Evolutionary conservation across 371 early-diverging fungal species (phyloP).

Genomic region (Blakeslea trispora): DNA sequence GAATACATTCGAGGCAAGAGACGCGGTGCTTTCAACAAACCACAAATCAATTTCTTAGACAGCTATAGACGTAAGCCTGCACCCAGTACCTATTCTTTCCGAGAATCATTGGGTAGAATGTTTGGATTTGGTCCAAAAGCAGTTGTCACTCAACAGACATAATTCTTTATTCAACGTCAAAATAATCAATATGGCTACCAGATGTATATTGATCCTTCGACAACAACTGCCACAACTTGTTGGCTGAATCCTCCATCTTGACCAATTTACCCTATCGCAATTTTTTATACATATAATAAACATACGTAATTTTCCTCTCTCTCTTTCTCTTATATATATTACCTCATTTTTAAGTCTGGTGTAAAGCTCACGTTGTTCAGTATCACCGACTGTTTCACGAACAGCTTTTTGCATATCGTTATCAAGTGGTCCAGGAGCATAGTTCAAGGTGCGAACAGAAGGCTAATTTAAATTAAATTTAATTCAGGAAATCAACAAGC

Average conservation of each 20-base stretch:
- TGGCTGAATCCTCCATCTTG: conserved; percentile 69
- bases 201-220: conserved; percentile 60
- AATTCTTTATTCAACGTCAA: conserved; percentile 47
- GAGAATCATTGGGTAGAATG: conserved; percentile 21
- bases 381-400: conserved; percentile 73
- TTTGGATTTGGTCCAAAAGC: conserved; percentile 22
- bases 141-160: conserved; percentile 19
- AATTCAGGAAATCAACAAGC: background rate
- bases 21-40: conserved; percentile 82
- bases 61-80: conserved; percentile 33
- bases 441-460: conserved; percentile 67
- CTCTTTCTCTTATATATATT: conserved; percentile 7
- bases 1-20: conserved; percentile 74
- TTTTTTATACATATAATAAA: conserved; percentile 6
- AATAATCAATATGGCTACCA: conserved; percentile 85
- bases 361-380: conserved; percentile 64
- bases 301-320: conserved; percentile 1
- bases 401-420: conserved; percentile 85
- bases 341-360: conserved; percentile 63
- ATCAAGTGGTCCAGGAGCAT: conserved; percentile 92
- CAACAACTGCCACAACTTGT: conserved; percentile 59
- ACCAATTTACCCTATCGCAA: conserved; percentile 67
- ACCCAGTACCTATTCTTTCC: conserved; percentile 16
- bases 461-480: conserved; percentile 13
- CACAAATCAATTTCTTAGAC: conserved; percentile 71